phyloP scores from a whole-genome alignment of 2,329 filamentous ascomycete species.

The Incumbomyces lentus region DNA sequence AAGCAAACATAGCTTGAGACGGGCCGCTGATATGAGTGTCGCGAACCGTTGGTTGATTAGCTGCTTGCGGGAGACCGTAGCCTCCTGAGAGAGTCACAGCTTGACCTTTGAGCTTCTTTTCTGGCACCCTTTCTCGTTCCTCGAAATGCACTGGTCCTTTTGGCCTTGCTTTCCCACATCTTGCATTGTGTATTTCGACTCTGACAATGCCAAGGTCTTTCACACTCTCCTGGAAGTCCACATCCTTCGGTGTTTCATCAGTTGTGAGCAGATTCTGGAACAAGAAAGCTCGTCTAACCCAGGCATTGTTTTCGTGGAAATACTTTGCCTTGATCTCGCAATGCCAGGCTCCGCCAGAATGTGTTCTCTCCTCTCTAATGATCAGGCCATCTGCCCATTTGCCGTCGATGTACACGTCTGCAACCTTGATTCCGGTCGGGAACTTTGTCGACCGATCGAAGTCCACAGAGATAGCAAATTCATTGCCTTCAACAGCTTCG shows the following conservation, averaged over 20 bases:
- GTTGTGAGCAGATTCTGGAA: background rate
- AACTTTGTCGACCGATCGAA: background rate
- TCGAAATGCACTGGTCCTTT: background rate
- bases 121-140: background rate
- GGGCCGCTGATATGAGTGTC: background rate
- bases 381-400: background rate
- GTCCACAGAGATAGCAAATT: background rate
- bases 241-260: background rate
- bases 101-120: conserved; percentile 9
- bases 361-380: background rate
- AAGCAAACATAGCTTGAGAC: background rate
- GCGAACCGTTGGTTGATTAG: background rate
- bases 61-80: background rate
- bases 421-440: background rate
- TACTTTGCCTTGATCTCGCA: background rate
- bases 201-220: background rate
- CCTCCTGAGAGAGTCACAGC: conserved; percentile 3
- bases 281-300: background rate
- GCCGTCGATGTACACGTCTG: background rate
- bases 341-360: background rate
- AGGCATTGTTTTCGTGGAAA: background rate
- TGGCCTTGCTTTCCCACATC: background rate
- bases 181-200: background rate
- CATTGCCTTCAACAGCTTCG: background rate
- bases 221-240: background rate